These are phyloP conservation scores for Mycena sp. DNA, from an alignment of 1,284 basidiomycete species.

Conservation along the genomic window DNA sequence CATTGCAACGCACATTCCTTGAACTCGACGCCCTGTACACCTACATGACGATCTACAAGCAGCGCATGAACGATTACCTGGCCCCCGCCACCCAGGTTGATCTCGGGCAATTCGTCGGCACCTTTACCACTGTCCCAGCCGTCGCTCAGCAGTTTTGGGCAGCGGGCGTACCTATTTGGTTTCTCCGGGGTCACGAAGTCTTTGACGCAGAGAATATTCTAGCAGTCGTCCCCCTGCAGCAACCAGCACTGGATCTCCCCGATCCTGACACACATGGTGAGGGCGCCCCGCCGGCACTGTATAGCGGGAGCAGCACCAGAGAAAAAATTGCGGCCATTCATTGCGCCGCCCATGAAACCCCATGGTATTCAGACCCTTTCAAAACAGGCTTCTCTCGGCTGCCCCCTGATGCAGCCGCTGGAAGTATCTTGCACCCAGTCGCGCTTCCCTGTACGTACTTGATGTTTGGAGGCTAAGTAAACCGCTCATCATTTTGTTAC, in stretches of 20 bases:
- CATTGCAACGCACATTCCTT: no score
- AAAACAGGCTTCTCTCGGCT: neutral
- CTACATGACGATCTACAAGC: no score
- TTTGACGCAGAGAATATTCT: constrained; percentile 3
- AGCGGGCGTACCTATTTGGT: neutral
- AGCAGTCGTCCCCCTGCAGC: neutral
- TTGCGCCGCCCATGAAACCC: neutral
- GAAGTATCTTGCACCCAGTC: neutral
- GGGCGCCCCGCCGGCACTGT: neutral
- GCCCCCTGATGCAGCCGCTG: neutral
- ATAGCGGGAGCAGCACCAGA: neutral
- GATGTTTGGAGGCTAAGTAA: neutral
- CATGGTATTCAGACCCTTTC: constrained; percentile 9
- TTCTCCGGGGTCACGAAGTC: neutral
- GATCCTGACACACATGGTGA: neutral
- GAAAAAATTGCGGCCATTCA: neutral
- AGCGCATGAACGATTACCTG: neutral
- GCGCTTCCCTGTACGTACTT: neutral
- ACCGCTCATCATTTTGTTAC: neutral
- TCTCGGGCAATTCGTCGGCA: neutral
- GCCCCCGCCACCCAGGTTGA: neutral
- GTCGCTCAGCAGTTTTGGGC: neutral
- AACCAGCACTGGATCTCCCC: neutral
- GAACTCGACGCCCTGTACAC: no score
- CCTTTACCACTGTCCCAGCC: neutral